Percentiles rank a stretch among this genome's conserved stretches.
Evolutionary conservation across 192 early-diverging fungal genomes (phyloP).

Genomic region (Rhizoclosmatium globosum): DNA sequence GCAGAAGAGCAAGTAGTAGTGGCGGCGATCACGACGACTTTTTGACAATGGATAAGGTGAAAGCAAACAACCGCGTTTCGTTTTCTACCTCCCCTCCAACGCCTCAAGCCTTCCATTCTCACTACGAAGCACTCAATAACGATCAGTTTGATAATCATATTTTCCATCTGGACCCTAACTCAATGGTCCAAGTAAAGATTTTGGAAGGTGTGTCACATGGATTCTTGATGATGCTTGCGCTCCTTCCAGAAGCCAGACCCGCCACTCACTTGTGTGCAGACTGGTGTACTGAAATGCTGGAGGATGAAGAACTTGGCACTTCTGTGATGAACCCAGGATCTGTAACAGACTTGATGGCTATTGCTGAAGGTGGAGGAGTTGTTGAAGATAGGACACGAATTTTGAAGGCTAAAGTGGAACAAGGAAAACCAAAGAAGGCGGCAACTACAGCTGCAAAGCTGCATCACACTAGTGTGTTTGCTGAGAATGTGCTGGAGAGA

Average conservation of each 20-base stretch:
- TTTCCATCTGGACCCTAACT: slow-evolving; percentile 55
- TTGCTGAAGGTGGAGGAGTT: slow-evolving; percentile 4
- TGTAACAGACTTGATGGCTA: slow-evolving; percentile 27
- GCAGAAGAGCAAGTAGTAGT: neutral
- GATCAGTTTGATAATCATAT: slow-evolving; percentile 47
- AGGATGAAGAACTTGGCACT: slow-evolving; percentile 33
- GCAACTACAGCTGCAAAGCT: slow-evolving; percentile 3
- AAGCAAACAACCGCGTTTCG: neutral
- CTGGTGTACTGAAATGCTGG: slow-evolving; percentile 54
- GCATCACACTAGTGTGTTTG: slow-evolving; percentile 44
- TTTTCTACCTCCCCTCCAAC: neutral
- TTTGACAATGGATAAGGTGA: slow-evolving; percentile 16
- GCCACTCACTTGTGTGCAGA: slow-evolving; percentile 46
- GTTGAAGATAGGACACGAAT: slow-evolving; percentile 14
- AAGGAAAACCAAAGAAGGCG: slow-evolving; percentile 11
- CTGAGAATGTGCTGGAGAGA: slow-evolving; percentile 50
- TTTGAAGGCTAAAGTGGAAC: slow-evolving; percentile 21
- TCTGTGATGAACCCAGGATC: slow-evolving; percentile 37
- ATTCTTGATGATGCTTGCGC: slow-evolving; percentile 69
- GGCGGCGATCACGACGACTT: slow-evolving; percentile 13
- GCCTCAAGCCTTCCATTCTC: neutral
- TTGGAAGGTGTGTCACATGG: slow-evolving; percentile 74
- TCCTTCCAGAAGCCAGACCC: slow-evolving; percentile 76
- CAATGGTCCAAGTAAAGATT: slow-evolving; percentile 73
- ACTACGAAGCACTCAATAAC: slow-evolving; percentile 1